Base-by-base conservation (phyloP, 2,329 filamentous ascomycete genomes). In the Beauveria asiatica region DNA sequence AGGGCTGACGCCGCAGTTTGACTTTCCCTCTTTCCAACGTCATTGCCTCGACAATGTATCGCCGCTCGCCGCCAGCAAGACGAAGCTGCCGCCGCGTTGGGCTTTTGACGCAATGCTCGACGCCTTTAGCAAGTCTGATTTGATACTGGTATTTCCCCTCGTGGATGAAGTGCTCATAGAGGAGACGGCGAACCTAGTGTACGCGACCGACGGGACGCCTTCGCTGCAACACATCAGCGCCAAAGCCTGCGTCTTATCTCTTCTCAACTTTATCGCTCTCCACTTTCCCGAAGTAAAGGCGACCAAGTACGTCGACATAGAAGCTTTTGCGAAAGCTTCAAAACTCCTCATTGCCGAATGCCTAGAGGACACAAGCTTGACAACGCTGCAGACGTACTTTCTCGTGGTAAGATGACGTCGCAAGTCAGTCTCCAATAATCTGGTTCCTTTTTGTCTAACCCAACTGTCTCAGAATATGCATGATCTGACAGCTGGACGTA, bases 171-270 rank as follows among this genome's bases (percentile, higher is more conserved):
- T 74, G 0, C 65, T 83, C 0, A 83, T 83, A 59, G 63, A 68
- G 13, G 69, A 76, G 2, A 82, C 76, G 0, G 72, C 82, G 19
- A 67, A 72, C 0, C 39, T 69, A 0, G 81, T 80, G 0, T 83
- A 83, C 62, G 63, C 71, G 1, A 52, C 61, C 0, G 48, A 62
- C 0, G 57, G 62, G 5, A 41, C 61, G 3, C 37, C 62, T 9
- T 62, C 67, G 7, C 44, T 70, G 45, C 70, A 68, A 60, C 65
- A 65, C 3, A 67, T 73, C 3, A 71, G 70, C 30, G 73, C 75
- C 17, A 78, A 73, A 53, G 77, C 76, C 1, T 82, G 78, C 58
- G 71, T 83, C 0, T 73, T 80, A 53, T 72, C 80, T 0, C 82
- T 83, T 64, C 62, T 78, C 0, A 73, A 76, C 0, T 69, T 79